Evolutionary conservation across 805 yeast species (phyloP), one percentile per base, ranked within the genome.

Genomic region (Wickerhamiella nectarea): DNA sequence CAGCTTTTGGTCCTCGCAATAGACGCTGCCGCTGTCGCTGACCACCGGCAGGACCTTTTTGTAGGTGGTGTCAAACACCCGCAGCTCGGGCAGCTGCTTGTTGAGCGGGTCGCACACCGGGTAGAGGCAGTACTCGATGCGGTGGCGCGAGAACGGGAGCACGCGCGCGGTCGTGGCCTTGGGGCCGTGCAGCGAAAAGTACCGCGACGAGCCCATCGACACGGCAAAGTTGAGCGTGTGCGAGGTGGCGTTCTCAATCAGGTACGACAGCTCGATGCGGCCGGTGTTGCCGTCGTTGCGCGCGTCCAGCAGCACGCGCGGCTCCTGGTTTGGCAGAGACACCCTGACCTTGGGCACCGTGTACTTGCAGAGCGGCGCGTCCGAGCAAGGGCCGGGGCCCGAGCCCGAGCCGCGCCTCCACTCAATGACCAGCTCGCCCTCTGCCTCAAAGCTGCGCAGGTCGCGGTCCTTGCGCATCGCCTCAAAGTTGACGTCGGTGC

Each of bases 161-260:
- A 83, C 71, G 2, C 80, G 70, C 8, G 59, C 45, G 12, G 56
- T 51, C 29, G 49, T 40, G 20, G 50, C 50, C 44, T 61, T 66
- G 46, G 51, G 61, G 14, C 57, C 74, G 55, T 52, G 66, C 47
- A 49, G 66, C 34, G 57, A 64, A 56, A 59, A 70, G 52, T 52
- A 58, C 19, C 62, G 62, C 35, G 67, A 63, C 1, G 65, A 48
- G 3, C 61, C 59, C 57, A 76, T 58, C 10, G 66, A 62, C 2
- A 76, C 65, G 10, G 77, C 61, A 51, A 80, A 84, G 9, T 75
- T 74, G 50, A 84, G 75, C 2, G 78, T 70, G 36, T 79, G 66
- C 2, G 80, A 68, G 0, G 93, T 79, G 11, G 93, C 86, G 54
- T 83, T 83, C 55, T 83, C 94, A 39, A 83, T 54, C 41, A 68